phyloP scores from a whole-genome alignment of 139 green algal species.

The Chlamydomonas sp. region DNA sequence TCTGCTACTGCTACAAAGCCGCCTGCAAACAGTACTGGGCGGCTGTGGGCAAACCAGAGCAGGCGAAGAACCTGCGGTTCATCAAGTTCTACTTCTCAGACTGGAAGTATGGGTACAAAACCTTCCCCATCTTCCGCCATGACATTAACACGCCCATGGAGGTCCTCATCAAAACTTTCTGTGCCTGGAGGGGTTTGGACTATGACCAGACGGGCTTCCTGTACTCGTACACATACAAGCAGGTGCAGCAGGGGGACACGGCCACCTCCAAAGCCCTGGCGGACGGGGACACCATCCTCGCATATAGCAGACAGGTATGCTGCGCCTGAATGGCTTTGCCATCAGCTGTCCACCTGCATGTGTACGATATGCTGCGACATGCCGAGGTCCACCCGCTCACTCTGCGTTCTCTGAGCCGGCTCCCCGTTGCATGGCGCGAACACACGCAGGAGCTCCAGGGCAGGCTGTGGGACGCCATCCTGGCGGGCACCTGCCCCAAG shows the following conservation, averaged over 20 bases:
- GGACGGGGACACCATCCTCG: slow-evolving; percentile 50
- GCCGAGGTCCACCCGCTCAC: no score
- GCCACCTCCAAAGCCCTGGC: slow-evolving; percentile 35
- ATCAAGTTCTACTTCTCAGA: slow-evolving; percentile 46
- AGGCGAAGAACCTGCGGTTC: slow-evolving; percentile 28
- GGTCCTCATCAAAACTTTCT: slow-evolving; percentile 46
- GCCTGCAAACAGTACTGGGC: slow-evolving; percentile 27
- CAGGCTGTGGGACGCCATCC: slow-evolving; percentile 47
- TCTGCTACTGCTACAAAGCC: slow-evolving; percentile 43
- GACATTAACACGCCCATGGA: slow-evolving; percentile 46
- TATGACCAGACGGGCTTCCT: slow-evolving; percentile 42
- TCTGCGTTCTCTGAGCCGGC: no score
- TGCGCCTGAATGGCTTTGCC: neutral
- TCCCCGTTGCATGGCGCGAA: neutral
- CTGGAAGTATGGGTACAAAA: slow-evolving; percentile 49
- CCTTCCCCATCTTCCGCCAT: slow-evolving; percentile 47
- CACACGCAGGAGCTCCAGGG: slow-evolving; percentile 44
- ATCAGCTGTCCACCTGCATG: neutral
- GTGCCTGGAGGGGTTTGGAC: slow-evolving; percentile 48
- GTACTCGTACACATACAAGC: slow-evolving; percentile 53
- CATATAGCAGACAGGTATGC: slow-evolving; percentile 44
- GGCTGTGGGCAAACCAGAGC: slow-evolving; percentile 9
- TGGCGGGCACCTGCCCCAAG: slow-evolving; percentile 10
- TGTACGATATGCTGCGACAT: no score
- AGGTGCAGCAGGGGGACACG: slow-evolving; percentile 38